phyloP scores from a whole-genome alignment of 805 yeast genomes.

The Alloascoidea africana region DNA sequence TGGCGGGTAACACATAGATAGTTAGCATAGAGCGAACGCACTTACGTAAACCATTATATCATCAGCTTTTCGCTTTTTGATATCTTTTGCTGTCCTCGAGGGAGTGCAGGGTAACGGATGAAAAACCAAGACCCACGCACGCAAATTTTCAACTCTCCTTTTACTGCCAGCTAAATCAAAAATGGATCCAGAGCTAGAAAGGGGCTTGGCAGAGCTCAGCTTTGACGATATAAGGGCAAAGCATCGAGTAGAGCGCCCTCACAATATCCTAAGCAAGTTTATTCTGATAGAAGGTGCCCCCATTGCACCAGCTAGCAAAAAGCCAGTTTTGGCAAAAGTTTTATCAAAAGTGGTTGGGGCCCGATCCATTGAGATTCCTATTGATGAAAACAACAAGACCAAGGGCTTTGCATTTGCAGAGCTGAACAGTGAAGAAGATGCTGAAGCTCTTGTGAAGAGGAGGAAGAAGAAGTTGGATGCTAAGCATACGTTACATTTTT shows the following conservation, averaged over 20 bases:
- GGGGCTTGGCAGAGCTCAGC: not conserved
- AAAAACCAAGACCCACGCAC: too few species aligned
- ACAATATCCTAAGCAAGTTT: not conserved
- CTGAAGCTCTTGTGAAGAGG: conserved; percentile 63
- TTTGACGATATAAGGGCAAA: not conserved
- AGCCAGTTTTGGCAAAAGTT: conserved; percentile 71
- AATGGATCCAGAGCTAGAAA: not conserved
- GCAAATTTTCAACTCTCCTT: too few species aligned
- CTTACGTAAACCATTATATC: too few species aligned
- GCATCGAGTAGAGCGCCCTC: not conserved
- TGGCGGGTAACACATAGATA: too few species aligned
- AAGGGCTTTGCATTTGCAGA: conserved; percentile 77
- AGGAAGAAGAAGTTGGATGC: conserved; percentile 88
- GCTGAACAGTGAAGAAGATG: conserved; percentile 50
- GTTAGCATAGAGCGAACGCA: too few species aligned
- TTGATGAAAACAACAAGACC: conserved; percentile 52
- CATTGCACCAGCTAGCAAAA: conserved; percentile 80
- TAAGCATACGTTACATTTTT: conserved; percentile 78
- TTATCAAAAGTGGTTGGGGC: conserved; percentile 53
- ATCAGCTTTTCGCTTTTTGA: too few species aligned
- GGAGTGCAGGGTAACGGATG: too few species aligned
- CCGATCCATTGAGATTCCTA: conserved; percentile 70
- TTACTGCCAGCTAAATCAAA: too few species aligned
- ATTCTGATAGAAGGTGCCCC: conserved; percentile 33
- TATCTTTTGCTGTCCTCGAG: too few species aligned